Percentiles rank a stretch among this genome's conserved stretches.
These are phyloP conservation scores for Ceratorhiza oryzae-sativae DNA, from an alignment of 1,284 basidiomycete genomes.

Conservation along the genomic window DNA sequence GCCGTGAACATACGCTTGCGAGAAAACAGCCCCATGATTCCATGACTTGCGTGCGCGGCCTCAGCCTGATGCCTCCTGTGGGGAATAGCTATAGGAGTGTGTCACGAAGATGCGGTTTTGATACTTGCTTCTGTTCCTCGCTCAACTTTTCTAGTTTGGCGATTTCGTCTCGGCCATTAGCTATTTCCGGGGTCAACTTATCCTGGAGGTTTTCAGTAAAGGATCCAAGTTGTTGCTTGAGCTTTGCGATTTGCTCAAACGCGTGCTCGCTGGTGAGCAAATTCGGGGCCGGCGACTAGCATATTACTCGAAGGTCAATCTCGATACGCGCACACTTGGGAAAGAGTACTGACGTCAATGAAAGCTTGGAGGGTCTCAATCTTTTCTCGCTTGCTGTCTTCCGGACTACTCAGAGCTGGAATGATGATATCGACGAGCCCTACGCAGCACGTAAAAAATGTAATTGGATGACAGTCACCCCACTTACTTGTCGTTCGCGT, in stretches of 20 bases:
- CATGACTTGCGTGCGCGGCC: too few relatives aligned
- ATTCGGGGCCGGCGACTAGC: neutral
- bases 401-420: neutral
- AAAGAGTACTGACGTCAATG: neutral
- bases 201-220: neutral
- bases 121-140: too few relatives aligned
- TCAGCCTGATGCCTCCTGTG: too few relatives aligned
- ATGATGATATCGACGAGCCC: neutral
- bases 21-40: too few relatives aligned
- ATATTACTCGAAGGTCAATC: neutral
- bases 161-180: neutral
- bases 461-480: neutral
- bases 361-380: neutral
- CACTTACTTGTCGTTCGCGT: neutral
- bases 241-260: neutral
- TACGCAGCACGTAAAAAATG: neutral
- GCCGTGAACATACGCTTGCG: too few relatives aligned
- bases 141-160: neutral
- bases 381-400: neutral
- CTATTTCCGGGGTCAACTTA: neutral
- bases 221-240: neutral
- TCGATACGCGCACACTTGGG: neutral
- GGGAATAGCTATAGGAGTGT: too few relatives aligned
- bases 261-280: constrained; percentile 3
- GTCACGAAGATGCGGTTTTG: too few relatives aligned